Base-by-base conservation (phyloP, 495 filamentous ascomycete species). In the Xylaria bambusicola region DNA sequence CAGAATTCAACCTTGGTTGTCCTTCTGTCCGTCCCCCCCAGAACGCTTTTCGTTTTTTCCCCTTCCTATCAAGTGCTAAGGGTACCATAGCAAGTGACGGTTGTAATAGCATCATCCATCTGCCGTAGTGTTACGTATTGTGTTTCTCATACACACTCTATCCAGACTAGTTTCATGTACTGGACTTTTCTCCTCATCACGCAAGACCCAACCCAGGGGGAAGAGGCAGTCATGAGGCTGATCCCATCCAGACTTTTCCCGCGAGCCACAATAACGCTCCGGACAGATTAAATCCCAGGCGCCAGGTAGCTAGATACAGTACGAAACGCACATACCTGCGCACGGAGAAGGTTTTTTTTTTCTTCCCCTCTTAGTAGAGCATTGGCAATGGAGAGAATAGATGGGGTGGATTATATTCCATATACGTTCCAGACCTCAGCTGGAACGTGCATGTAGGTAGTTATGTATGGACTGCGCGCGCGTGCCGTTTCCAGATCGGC, bases 131-230 rank as follows among this genome's bases (percentile, higher is more conserved):
- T n/a, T n/a, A n/a, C n/a, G n/a, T n/a, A n/a, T n/a, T n/a, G 29
- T 33, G 29, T 33, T 33, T 33, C 48, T 51, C 31, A 36, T 31
- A 4, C 3, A 31, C 36, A 7, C 17, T 35, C 42, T 36, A 10
- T 46, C 17, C 7, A 31, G 38, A 26, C 38, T 58, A 51, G 56
- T 26, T 31, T 23, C 24, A 44, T 58, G 56, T 58, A 51, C 44
- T 58, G 56, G 50, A 44, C 56, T 58, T 58, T 58, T 44, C 27
- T 27, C 36, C 27, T 23, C 35, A 23, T 15, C 7, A 23, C 50
- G 35, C 4, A 41, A 26, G 38, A 54, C 24, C 36, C 36, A 38
- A 38, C 36, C 36, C 36, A 38, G 36, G 7, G 13, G 36, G 10
- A 20, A n/a, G 24, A 10, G 21, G 23, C 21, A 4, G 1, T 26